Base-by-base conservation (phyloP, 169 alveolate genomes). In the Eimeria praecox region DNA sequence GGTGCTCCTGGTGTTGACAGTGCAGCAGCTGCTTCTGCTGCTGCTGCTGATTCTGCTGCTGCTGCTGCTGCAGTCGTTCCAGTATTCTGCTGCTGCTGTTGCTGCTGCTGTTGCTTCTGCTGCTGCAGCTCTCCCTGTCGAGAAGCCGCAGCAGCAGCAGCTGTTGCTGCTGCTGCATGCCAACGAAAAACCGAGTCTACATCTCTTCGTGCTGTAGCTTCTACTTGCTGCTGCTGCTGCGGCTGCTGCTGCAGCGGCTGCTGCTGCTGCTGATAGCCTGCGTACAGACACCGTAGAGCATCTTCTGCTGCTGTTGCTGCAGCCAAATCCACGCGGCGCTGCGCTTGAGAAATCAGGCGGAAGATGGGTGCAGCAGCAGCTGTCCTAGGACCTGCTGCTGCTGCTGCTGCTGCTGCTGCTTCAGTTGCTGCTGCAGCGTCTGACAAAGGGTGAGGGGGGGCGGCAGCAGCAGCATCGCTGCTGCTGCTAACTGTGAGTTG, bases 201-300 rank as follows among this genome's bases (percentile, higher is more conserved):
- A 44, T 85, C 92, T 56, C 38, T 52, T 64, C 66, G 78, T 24
- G 92, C 92, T 85, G 78, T 59, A 56, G 92, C 78, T 40, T 85
- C 78, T 18, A 85, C 52, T 59, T 59, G 92, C 54, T 59, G 92
- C 80, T 30, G 80, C 59, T 54, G 92, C 92, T 27, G 92, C 80
- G 27, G 92, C 78, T 54, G 91, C 91, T 52, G 77, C 77, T 52
- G 91, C 54, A 27, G 82, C 62, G 14, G 92, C n/a, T 56, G 82
- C 78, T 86, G 92, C 66, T 86, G 92, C 62, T 86, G 82, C 64
- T 85, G 92, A 35, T 56, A 56, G n/a, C 92, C 92, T 62, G 62
- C 52, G 2, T 78, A 52, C 59, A 85, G 92, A 30, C 92, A 85
- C 35, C 8, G 59, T 80, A 85, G 62, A 30, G 59, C 75, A 33